Conservation (phyloP, 306 rosid genomes). For the Cucumis cinereus region DNA sequence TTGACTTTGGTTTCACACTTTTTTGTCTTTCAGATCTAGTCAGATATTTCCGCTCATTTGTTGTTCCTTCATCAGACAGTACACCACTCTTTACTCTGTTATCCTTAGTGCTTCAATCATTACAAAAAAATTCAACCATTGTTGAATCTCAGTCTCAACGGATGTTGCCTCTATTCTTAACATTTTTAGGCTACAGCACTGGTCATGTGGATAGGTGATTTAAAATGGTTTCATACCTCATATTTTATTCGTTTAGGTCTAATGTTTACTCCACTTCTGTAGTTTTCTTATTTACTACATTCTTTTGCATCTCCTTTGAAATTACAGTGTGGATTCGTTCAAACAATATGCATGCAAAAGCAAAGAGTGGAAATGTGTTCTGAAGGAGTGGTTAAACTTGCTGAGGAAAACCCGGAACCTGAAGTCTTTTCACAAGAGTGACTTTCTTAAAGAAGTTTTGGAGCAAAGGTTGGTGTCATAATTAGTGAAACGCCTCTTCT, state of each 20-base stretch:
- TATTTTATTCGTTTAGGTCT: background rate
- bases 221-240: slow-evolving; percentile 6
- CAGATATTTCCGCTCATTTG: slow-evolving; percentile 33
- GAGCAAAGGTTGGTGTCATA: slow-evolving; percentile 49
- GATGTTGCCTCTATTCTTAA: slow-evolving; percentile 54
- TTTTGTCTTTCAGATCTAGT: slow-evolving; percentile 43
- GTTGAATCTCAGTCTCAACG: slow-evolving; percentile 51
- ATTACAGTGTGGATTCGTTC: slow-evolving; percentile 65
- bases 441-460: slow-evolving; percentile 65
- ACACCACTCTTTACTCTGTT: slow-evolving; percentile 50
- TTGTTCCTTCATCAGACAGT: slow-evolving; percentile 36
- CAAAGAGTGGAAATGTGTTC: slow-evolving; percentile 73
- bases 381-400: slow-evolving; percentile 91
- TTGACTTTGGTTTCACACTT: slow-evolving; percentile 7
- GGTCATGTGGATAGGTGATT: slow-evolving; percentile 40
- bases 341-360: slow-evolving; percentile 58
- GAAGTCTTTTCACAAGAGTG: slow-evolving; percentile 43
- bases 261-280: slow-evolving; percentile 1
- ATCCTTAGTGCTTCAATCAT: slow-evolving; percentile 53
- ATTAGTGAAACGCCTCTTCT: background rate
- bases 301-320: slow-evolving; percentile 19
- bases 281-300: slow-evolving; percentile 4
- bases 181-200: slow-evolving; percentile 61
- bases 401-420: slow-evolving; percentile 64
- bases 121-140: slow-evolving; percentile 53